Base-by-base conservation (phyloP, 176 grass and related monocot species). In the Secale cereale region DNA sequence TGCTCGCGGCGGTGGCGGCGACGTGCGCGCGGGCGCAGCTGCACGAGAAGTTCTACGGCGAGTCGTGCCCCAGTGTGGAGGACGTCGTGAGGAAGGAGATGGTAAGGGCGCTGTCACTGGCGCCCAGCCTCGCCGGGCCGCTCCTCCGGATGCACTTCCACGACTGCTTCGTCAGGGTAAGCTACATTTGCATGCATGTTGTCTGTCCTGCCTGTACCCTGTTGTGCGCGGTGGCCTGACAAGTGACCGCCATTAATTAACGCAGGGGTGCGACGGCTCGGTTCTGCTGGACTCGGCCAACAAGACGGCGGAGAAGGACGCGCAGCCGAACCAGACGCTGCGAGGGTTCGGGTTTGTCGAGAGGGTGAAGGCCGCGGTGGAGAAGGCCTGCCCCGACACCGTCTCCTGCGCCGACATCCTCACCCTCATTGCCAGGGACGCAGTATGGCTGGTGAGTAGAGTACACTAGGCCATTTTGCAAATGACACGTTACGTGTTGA, bases 81-180 rank as follows among this genome's bases (percentile, higher is more conserved):
- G 62, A 22, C 0, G 78, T 94, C 14, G 86, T 94, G 17, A 71
- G 89, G 10, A 72, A 74, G 68, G 92, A 94, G 89, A 89, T 91
- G 86, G 46, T 81, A 16, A 48, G 76, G 30, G 78, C 89, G 73
- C 74, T 97, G 39, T 70, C 79, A 10, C 63, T 66, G 7, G 90
- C 86, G 54, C 95, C 92, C 2, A 97, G 95, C 88, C 95, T 97
- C 63, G 92, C 92, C 46, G 95, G 78, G 0, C 90, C 95, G 35
- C 83, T 97, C n/a, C 88, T 97, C 68, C 65, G 95, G 79, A 91
- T 97, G 87, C 91, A 94, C 65, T 97, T 97, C 78, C 95, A 97
- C 78, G 95, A 97, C 78, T 97, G 95, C 82, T 97, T 97, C 91
- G 90, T 97, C 86, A 86, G 89, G 85, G 94, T 97, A 88, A 65